Evolutionary conservation across 1,139 yeast genomes (phyloP).

Genomic region (Yamadazyma mexicana): DNA sequence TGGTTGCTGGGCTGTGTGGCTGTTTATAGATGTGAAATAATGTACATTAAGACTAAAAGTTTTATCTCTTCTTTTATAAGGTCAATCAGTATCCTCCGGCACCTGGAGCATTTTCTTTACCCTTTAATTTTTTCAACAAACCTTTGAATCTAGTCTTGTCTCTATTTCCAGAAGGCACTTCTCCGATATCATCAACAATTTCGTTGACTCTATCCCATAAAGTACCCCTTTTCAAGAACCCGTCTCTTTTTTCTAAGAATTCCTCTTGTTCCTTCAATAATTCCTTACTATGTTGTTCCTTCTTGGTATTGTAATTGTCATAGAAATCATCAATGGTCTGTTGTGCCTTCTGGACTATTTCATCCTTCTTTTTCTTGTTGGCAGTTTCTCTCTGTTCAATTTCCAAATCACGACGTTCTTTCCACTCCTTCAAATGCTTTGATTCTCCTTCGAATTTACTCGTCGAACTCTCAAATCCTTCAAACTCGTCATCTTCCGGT

Average conservation of each 20-base stretch:
- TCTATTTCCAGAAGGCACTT: slow-evolving; percentile 47
- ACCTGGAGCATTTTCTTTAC: slow-evolving; percentile 74
- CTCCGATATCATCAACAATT: slow-evolving; percentile 45
- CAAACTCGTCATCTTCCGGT: slow-evolving; percentile 26
- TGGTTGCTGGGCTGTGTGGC: not conserved
- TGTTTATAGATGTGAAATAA: slow-evolving; percentile 1
- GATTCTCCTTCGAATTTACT: slow-evolving; percentile 43
- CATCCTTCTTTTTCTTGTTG: slow-evolving; percentile 64
- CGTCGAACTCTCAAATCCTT: slow-evolving; percentile 22
- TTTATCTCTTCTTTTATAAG: not conserved
- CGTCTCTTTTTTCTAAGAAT: slow-evolving; percentile 76
- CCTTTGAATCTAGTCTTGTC: slow-evolving; percentile 76
- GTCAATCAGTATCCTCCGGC: slow-evolving; percentile 35
- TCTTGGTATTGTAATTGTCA: slow-evolving; percentile 86
- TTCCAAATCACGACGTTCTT: slow-evolving; percentile 77
- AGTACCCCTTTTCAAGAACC: slow-evolving; percentile 71
- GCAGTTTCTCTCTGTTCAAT: slow-evolving; percentile 79
- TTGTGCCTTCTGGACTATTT: slow-evolving; percentile 75
- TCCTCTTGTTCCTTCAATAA: slow-evolving; percentile 69
- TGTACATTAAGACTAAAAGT: slow-evolving; percentile 1
- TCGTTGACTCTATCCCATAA: slow-evolving; percentile 85
- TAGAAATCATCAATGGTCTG: slow-evolving; percentile 90
- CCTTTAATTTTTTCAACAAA: slow-evolving; percentile 61
- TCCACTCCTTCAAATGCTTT: slow-evolving; percentile 74
- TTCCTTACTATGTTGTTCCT: slow-evolving; percentile 66